Evolutionary conservation across 1,284 basidiomycete genomes (phyloP).

Genomic region (Naganishia albida): DNA sequence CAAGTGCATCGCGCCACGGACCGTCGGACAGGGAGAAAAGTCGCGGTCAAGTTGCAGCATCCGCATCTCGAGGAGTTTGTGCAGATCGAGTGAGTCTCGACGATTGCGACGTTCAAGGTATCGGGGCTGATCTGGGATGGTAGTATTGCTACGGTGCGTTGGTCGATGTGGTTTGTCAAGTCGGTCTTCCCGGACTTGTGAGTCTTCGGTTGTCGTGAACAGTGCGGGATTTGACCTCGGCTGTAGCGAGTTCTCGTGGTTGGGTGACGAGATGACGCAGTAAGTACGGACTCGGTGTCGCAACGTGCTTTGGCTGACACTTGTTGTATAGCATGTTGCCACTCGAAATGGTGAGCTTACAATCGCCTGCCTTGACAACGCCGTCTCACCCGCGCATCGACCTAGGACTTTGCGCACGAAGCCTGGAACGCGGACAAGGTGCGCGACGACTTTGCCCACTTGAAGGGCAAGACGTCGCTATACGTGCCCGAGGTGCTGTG

Average conservation of each 20-base stretch:
- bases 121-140: neutral
- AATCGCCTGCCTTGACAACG: neutral
- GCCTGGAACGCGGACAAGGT: slow-evolving; percentile 79
- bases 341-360: slow-evolving; percentile 72
- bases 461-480: slow-evolving; percentile 69
- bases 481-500: slow-evolving; percentile 88
- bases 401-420: slow-evolving; percentile 65
- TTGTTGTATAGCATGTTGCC: slow-evolving; percentile 65
- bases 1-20: slow-evolving; percentile 89
- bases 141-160: slow-evolving; percentile 51
- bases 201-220: neutral
- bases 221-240: slow-evolving; percentile 47
- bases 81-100: slow-evolving; percentile 68
- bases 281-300: slow-evolving; percentile 21
- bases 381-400: neutral
- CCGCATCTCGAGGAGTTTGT: slow-evolving; percentile 92
- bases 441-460: slow-evolving; percentile 66
- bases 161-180: slow-evolving; percentile 76
- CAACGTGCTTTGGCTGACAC: neutral
- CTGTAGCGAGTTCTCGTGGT: slow-evolving; percentile 92
- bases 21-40: slow-evolving; percentile 67
- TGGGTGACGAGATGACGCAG: slow-evolving; percentile 87
- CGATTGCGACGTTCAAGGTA: too few relatives aligned
- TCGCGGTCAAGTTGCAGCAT: slow-evolving; percentile 98
- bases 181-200: slow-evolving; percentile 63